phyloP scores from a whole-genome alignment of 2,329 filamentous ascomycete genomes.

The Pseudofabraea citricarpa region DNA sequence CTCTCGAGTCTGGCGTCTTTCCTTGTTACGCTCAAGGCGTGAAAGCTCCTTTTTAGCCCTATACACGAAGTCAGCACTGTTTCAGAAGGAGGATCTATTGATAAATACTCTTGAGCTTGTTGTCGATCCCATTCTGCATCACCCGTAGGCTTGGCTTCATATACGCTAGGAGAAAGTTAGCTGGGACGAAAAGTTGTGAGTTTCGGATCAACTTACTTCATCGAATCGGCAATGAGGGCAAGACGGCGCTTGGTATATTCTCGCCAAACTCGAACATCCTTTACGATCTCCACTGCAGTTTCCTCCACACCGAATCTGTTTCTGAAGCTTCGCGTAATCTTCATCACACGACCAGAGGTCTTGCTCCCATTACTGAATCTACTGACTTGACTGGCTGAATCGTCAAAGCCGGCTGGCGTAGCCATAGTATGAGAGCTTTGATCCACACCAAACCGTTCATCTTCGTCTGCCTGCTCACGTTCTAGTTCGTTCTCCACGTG shows the following conservation, averaged over 20 bases:
- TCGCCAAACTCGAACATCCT: constrained; percentile 80
- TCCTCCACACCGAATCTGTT: constrained; percentile 62
- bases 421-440: constrained; percentile 64
- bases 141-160: constrained; percentile 58
- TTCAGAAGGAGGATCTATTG: no score
- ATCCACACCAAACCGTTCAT: constrained; percentile 40
- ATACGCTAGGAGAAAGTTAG: constrained; percentile 39
- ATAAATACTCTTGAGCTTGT: constrained; percentile 51
- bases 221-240: constrained; percentile 36
- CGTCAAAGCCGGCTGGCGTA: constrained; percentile 60
- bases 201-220: constrained; percentile 53
- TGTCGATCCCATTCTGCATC: constrained; percentile 62
- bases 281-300: constrained; percentile 55
- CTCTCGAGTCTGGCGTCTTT: constrained; percentile 83
- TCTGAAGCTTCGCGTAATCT: constrained; percentile 65
- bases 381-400: constrained; percentile 75
- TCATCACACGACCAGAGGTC: constrained; percentile 55
- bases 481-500: constrained; percentile 53
- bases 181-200: neutral
- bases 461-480: constrained; percentile 40
- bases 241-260: constrained; percentile 77
- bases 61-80: constrained; percentile 10
- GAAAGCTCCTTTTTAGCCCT: constrained; percentile 72
- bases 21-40: constrained; percentile 85
- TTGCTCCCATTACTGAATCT: constrained; percentile 66